Conservation (phyloP, 2,329 filamentous ascomycete species). For the Helicocarpus griseus region DNA sequence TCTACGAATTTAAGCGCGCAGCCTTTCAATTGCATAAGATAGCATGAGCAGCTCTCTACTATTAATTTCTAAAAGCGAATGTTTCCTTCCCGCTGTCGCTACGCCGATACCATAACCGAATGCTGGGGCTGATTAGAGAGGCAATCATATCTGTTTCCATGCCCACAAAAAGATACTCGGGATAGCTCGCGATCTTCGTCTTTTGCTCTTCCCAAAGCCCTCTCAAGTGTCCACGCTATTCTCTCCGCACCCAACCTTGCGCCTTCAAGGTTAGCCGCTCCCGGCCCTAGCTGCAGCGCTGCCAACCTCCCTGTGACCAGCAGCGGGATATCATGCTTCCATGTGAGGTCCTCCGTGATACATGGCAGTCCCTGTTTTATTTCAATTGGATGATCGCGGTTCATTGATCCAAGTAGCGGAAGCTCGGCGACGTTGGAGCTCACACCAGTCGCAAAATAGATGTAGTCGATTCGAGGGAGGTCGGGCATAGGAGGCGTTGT, state of each 20-base stretch:
- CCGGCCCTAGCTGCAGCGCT: slow-evolving; percentile 59
- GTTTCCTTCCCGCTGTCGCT: background rate
- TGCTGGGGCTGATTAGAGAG: slow-evolving; percentile 7
- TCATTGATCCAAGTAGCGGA: slow-evolving; percentile 52
- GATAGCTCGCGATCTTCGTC: slow-evolving; percentile 16
- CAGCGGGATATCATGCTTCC: slow-evolving; percentile 61
- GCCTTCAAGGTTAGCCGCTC: slow-evolving; percentile 63
- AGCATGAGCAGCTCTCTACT: no score
- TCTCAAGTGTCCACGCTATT: slow-evolving; percentile 60
- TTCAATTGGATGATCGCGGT: slow-evolving; percentile 51
- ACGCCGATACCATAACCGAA: background rate
- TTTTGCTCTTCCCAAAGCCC: slow-evolving; percentile 36
- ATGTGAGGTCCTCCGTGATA: slow-evolving; percentile 66
- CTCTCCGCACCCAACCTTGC: slow-evolving; percentile 64
- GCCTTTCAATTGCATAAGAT: no score
- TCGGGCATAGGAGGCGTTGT: slow-evolving; percentile 44
- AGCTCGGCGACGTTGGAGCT: slow-evolving; percentile 53
- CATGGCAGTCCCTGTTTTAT: slow-evolving; percentile 59
- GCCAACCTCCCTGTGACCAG: slow-evolving; percentile 63
- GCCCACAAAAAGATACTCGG: slow-evolving; percentile 29
- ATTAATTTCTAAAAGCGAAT: no score
- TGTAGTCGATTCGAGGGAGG: slow-evolving; percentile 51
- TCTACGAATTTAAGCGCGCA: no score
- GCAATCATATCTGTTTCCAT: slow-evolving; percentile 30
- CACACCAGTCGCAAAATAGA: slow-evolving; percentile 68